These are phyloP conservation scores for Russula earlei DNA, from an alignment of 768 basidiomycete genomes.

Conservation along the genomic window DNA sequence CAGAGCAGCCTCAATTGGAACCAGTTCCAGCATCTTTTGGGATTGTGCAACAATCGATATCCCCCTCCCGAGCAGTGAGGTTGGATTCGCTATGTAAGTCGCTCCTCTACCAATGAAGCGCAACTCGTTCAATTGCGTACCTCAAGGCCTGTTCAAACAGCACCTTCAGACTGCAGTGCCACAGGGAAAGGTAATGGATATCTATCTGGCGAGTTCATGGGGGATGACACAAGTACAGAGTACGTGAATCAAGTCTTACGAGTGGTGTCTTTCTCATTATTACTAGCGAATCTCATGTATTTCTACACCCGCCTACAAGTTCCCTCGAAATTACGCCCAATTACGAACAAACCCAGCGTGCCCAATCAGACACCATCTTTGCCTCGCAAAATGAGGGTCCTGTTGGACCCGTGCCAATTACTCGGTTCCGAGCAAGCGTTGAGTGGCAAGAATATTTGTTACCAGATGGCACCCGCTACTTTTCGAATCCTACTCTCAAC, in stretches of 20 bases:
- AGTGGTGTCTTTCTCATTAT: background rate
- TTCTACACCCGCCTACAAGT: slow-evolving; percentile 34
- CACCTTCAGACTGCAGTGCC: background rate
- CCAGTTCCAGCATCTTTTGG: background rate
- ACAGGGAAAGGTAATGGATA: background rate
- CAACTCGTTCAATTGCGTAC: background rate
- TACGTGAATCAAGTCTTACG: slow-evolving; percentile 19
- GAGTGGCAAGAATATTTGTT: slow-evolving; percentile 71
- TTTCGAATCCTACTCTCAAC: slow-evolving; percentile 49
- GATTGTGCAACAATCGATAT: background rate
- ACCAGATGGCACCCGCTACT: slow-evolving; percentile 63
- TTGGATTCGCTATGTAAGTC: slow-evolving; percentile 4
- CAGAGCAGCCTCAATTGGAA: background rate
- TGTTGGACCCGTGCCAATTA: slow-evolving; percentile 20
- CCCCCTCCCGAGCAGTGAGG: slow-evolving; percentile 1
- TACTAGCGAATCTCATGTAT: slow-evolving; percentile 44
- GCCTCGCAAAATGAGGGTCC: slow-evolving; percentile 20
- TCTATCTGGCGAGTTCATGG: background rate
- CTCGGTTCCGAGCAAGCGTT: too few relatives aligned
- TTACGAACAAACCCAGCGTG: slow-evolving; percentile 6
- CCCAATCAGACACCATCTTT: slow-evolving; percentile 11
- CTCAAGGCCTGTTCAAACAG: slow-evolving; percentile 9
- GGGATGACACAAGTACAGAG: slow-evolving; percentile 20
- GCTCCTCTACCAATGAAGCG: background rate
- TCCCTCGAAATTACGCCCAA: slow-evolving; percentile 18